These are phyloP conservation scores for Lachnellula hyalina DNA, from an alignment of 2,329 filamentous ascomycete species.

Conservation along the genomic window DNA sequence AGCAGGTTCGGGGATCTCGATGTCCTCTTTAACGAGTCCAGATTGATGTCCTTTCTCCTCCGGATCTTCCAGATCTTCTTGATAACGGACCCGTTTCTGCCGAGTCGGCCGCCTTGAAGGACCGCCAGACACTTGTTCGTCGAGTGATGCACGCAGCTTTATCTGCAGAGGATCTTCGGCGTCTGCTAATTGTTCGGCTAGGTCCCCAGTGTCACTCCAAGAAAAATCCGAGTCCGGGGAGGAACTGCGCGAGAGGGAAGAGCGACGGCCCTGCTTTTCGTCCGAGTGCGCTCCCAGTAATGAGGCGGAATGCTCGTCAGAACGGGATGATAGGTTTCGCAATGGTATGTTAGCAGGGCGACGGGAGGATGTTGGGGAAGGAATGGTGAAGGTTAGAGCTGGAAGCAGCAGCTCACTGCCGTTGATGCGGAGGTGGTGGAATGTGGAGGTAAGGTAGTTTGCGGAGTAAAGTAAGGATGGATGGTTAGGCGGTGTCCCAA, in stretches of 20 bases:
- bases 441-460: neutral
- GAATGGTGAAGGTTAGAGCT: slow-evolving; percentile 69
- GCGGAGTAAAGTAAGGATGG: neutral
- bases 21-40: slow-evolving; percentile 63
- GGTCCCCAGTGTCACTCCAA: slow-evolving; percentile 92
- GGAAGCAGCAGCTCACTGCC: slow-evolving; percentile 59
- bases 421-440: neutral
- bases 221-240: slow-evolving; percentile 65
- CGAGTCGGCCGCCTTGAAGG: slow-evolving; percentile 40
- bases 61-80: slow-evolving; percentile 36
- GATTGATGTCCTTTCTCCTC: slow-evolving; percentile 37
- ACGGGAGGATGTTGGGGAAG: slow-evolving; percentile 61
- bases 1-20: slow-evolving; percentile 68
- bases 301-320: slow-evolving; percentile 38
- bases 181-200: slow-evolving; percentile 84
- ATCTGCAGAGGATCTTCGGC: slow-evolving; percentile 75
- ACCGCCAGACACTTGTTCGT: slow-evolving; percentile 54
- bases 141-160: slow-evolving; percentile 60
- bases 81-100: slow-evolving; percentile 67
- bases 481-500: neutral
- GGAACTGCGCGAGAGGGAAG: slow-evolving; percentile 47
- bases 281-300: slow-evolving; percentile 40
- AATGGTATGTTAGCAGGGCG: slow-evolving; percentile 83
- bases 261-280: slow-evolving; percentile 37
- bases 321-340: slow-evolving; percentile 55